Evolutionary conservation across 768 basidiomycete genomes (phyloP).

Genomic region (Pleurotus sapidus): DNA sequence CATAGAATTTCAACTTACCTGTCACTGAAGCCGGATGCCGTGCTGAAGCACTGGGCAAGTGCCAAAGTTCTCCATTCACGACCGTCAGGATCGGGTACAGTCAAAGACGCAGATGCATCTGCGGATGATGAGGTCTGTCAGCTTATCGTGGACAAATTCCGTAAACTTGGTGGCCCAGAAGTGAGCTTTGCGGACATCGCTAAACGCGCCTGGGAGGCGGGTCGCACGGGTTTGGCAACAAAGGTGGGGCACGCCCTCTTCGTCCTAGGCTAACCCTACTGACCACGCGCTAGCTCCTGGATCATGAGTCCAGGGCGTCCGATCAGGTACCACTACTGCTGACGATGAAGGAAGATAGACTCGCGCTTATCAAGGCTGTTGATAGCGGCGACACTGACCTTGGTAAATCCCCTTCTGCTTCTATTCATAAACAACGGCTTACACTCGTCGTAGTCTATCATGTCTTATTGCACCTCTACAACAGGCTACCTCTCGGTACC

Average conservation of each 20-base stretch:
- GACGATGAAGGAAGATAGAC: constrained; percentile 89
- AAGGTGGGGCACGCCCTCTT: constrained; percentile 45
- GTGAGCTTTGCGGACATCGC: constrained; percentile 97
- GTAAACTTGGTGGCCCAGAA: constrained; percentile 69
- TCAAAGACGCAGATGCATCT: constrained; percentile 50
- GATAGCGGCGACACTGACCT: constrained; percentile 96
- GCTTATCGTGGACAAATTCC: constrained; percentile 87
- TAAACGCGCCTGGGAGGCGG: constrained; percentile 88
- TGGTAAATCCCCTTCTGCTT: constrained; percentile 41
- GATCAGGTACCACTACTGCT: constrained; percentile 94
- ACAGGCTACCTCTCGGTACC: constrained; percentile 78
- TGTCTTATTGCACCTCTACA: constrained; percentile 85
- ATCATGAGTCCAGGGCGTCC: constrained; percentile 83
- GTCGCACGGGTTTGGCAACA: constrained; percentile 76
- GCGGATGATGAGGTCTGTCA: constrained; percentile 80
- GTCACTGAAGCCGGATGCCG: constrained; percentile 77
- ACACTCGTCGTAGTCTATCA: constrained; percentile 73
- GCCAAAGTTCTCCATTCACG: constrained; percentile 83
- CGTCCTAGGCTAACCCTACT: neutral
- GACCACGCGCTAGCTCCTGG: constrained; percentile 60
- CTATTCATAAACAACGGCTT: neutral
- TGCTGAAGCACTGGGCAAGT: constrained; percentile 94
- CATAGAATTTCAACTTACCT: constrained; percentile 87
- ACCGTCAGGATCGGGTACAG: constrained; percentile 49
- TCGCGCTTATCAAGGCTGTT: constrained; percentile 86